phyloP scores from a whole-genome alignment of 1,139 yeast species.

The Blastobotrys proliferans region DNA sequence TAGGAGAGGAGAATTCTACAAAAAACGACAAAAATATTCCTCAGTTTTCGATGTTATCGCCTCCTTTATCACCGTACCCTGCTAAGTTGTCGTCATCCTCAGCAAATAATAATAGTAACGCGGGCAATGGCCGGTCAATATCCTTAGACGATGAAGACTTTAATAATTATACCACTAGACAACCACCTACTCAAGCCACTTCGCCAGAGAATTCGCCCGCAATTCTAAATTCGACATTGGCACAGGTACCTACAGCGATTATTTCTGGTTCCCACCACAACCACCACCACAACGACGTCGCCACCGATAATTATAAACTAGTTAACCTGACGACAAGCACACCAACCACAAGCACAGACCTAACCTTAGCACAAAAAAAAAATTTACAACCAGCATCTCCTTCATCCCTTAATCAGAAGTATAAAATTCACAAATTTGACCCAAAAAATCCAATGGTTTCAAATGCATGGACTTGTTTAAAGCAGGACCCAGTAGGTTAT shows the following conservation, averaged over 20 bases:
- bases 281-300: too few relatives aligned
- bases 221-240: constrained; percentile 4
- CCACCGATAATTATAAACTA: too few relatives aligned
- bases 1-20: not conserved
- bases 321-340: too few relatives aligned
- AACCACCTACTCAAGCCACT: constrained; percentile 5
- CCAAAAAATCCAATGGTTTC: constrained; percentile 23
- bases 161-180: not conserved
- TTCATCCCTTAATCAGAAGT: constrained; percentile 5
- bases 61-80: constrained; percentile 31
- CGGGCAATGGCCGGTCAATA: not conserved
- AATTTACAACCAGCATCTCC: constrained; percentile 1
- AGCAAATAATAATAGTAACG: constrained; percentile 5
- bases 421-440: constrained; percentile 21
- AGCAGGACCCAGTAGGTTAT: constrained; percentile 30
- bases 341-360: not conserved
- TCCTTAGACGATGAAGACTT: not conserved
- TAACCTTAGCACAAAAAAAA: not conserved
- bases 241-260: not conserved
- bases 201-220: constrained; percentile 12
- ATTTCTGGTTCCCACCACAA: not conserved
- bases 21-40: not conserved
- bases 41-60: constrained; percentile 23
- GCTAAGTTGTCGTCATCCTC: too few relatives aligned
- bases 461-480: constrained; percentile 29